A percentile compares a stretch with the other conserved stretches of the same genome.
Evolutionary conservation across 75 land plant genomes (phyloP).

Genomic region (Pseudotsuga menziesii): DNA sequence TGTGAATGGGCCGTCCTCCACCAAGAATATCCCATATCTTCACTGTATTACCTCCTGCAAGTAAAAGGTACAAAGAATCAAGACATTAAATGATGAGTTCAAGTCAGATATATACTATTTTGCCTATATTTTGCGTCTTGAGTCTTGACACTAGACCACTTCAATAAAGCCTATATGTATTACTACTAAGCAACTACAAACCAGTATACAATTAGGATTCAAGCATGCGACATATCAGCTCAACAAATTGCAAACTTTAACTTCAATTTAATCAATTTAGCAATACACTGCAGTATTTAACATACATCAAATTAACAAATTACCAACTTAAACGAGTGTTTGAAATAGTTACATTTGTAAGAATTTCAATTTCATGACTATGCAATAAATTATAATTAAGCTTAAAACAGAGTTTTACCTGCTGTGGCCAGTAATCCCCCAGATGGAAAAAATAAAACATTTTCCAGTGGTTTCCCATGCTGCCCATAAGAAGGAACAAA

Average conservation of each 20-base stretch:
- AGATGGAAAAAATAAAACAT: slow-evolving; percentile 74
- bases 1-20: slow-evolving; percentile 71
- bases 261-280: too few relatives aligned
- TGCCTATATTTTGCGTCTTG: background rate
- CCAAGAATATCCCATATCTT: slow-evolving; percentile 94
- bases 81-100: background rate
- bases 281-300: too few relatives aligned
- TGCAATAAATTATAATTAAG: background rate
- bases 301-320: background rate
- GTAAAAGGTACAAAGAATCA: too few relatives aligned
- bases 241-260: too few relatives aligned
- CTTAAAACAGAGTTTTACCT: slow-evolving; percentile 9
- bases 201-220: background rate
- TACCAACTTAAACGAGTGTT: background rate
- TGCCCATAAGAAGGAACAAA: slow-evolving; percentile 4
- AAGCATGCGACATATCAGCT: background rate
- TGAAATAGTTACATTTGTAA: background rate
- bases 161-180: background rate
- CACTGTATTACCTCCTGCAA: slow-evolving; percentile 67
- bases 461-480: slow-evolving; percentile 83
- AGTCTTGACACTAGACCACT: background rate
- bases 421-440: slow-evolving; percentile 95
- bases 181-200: background rate
- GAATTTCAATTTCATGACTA: background rate
- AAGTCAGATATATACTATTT: background rate